phyloP scores from a whole-genome alignment of 164 flowering plant genomes.

The Umbellularia californica region DNA sequence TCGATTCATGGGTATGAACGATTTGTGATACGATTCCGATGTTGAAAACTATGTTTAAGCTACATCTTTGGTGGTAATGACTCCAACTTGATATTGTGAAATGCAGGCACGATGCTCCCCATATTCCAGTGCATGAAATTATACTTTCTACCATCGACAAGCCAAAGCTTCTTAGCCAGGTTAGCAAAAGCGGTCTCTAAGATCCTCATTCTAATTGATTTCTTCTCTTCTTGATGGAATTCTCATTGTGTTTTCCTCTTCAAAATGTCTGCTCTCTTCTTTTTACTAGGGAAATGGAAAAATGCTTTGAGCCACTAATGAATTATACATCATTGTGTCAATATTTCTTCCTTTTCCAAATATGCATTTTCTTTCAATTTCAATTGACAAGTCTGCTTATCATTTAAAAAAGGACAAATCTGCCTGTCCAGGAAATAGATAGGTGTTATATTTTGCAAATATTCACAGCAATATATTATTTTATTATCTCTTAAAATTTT shows the following conservation, averaged over 20 bases:
- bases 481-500: background rate
- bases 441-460: background rate
- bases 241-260: background rate
- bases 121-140: slow-evolving; percentile 71
- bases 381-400: background rate
- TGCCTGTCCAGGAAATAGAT: background rate
- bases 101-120: slow-evolving; percentile 56
- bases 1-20: too few relatives aligned
- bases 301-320: too few relatives aligned
- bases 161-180: slow-evolving; percentile 99
- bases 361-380: background rate
- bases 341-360: background rate
- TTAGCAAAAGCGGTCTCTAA: slow-evolving; percentile 12
- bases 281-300: too few relatives aligned
- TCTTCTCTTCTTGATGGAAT: background rate
- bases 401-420: too few relatives aligned
- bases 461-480: background rate
- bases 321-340: too few relatives aligned
- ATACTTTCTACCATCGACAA: slow-evolving; percentile 86
- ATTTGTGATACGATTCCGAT: too few relatives aligned
- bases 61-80: background rate
- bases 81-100: background rate
- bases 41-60: background rate
- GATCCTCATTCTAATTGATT: background rate
- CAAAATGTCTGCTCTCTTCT: background rate